These are phyloP conservation scores for Apiospora sp. DNA, from an alignment of 2,329 filamentous ascomycete genomes.

Conservation along the genomic window DNA sequence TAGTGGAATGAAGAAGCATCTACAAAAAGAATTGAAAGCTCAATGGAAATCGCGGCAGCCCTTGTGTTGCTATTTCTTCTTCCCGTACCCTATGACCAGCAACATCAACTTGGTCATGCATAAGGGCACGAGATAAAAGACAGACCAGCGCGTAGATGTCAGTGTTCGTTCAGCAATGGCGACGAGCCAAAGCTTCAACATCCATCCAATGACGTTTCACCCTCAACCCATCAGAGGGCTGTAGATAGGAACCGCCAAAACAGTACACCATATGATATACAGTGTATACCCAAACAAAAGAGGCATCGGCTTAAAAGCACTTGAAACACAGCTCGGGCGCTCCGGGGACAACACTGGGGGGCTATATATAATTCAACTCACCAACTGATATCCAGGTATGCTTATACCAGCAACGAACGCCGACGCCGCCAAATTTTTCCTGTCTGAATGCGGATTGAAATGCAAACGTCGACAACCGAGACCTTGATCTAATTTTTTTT, in stretches of 20 bases:
- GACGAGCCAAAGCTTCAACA: neutral
- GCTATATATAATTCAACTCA: constrained; percentile 6
- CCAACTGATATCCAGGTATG: constrained; percentile 42
- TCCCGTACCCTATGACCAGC: neutral
- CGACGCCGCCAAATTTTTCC: constrained; percentile 40
- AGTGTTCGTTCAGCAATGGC: too few relatives aligned
- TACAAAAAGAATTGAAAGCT: neutral
- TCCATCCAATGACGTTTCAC: neutral
- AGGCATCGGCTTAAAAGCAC: neutral
- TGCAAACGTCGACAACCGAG: constrained; percentile 40
- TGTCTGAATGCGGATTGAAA: constrained; percentile 40
- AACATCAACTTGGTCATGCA: neutral
- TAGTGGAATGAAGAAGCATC: neutral
- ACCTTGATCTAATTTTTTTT: constrained; percentile 37
- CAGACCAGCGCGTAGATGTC: neutral
- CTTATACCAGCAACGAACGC: constrained; percentile 45
- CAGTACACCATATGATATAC: neutral
- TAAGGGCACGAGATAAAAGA: neutral
- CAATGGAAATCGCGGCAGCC: neutral
- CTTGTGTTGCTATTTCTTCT: neutral
- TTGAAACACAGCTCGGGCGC: neutral
- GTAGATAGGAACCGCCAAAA: neutral
- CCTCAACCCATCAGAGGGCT: neutral
- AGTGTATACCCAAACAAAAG: neutral
- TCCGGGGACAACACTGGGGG: neutral